A percentile compares a stretch with the other conserved stretches of the same genome.
phyloP scores from a whole-genome alignment of 73 alveolate species.

The Urostyla sp. region DNA sequence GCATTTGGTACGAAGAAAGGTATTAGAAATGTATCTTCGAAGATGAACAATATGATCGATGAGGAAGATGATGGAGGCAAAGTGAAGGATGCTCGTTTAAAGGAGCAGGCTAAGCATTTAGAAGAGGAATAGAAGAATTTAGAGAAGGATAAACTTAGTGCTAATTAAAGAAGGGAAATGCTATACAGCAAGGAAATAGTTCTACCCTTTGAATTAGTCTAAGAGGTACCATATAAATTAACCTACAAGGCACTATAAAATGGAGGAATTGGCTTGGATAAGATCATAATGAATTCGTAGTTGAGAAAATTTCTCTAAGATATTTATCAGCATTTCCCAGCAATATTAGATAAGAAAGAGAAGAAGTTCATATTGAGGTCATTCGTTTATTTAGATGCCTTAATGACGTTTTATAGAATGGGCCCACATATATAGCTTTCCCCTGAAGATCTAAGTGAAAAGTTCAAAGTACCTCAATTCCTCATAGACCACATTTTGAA shows the following conservation, averaged over 20 bases:
- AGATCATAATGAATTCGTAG: not conserved
- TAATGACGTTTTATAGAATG: slow-evolving; percentile 20
- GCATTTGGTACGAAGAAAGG: slow-evolving; percentile 50
- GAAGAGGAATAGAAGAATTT: not conserved
- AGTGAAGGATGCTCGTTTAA: slow-evolving; percentile 30
- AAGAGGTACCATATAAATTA: slow-evolving; percentile 18
- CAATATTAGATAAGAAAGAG: not conserved
- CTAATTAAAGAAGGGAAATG: not conserved
- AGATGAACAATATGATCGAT: slow-evolving; percentile 43
- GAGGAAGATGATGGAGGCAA: slow-evolving; percentile 26
- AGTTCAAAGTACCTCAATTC: not conserved
- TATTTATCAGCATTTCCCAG: not conserved
- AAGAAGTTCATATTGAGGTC: slow-evolving; percentile 29
- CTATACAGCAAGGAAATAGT: slow-evolving; percentile 12
- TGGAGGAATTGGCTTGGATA: slow-evolving; percentile 7
- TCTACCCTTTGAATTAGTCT: slow-evolving; percentile 9
- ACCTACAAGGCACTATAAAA: slow-evolving; percentile 22
- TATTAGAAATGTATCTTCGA: slow-evolving; percentile 27
- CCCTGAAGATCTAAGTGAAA: not conserved
- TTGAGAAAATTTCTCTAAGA: not conserved
- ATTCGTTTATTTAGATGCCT: slow-evolving; percentile 30
- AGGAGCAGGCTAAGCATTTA: slow-evolving; percentile 9
- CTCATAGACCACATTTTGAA: not conserved
- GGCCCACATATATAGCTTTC: not conserved
- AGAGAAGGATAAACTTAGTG: slow-evolving; percentile 17